phyloP scores from a whole-genome alignment of 257 asterid species.

The Schizonepeta tenuifolia region DNA sequence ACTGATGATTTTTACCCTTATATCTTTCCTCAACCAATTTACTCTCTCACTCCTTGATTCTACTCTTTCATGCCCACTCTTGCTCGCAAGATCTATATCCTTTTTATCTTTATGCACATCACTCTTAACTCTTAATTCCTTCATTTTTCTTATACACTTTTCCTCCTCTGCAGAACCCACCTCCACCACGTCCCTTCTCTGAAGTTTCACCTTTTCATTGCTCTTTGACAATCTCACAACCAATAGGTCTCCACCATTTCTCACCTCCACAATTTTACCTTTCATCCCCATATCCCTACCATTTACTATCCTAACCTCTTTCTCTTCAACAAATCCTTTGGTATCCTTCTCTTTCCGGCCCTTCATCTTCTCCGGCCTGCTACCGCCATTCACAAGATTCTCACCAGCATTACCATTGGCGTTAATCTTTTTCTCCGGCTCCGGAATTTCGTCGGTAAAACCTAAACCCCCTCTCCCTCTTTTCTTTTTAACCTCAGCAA shows the following conservation, averaged over 20 bases:
- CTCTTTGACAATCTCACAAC: slow-evolving; percentile 52
- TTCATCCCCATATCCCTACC: slow-evolving; percentile 73
- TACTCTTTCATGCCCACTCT: slow-evolving; percentile 35
- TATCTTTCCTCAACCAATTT: slow-evolving; percentile 76
- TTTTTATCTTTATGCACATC: slow-evolving; percentile 26
- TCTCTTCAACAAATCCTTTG: slow-evolving; percentile 47
- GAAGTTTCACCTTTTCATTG: slow-evolving; percentile 56
- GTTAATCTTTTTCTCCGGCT: slow-evolving; percentile 27
- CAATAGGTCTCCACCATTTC: slow-evolving; percentile 48
- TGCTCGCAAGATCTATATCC: slow-evolving; percentile 29
- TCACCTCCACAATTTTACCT: slow-evolving; percentile 64
- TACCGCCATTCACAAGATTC: slow-evolving; percentile 23
- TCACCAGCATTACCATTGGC: slow-evolving; percentile 36
- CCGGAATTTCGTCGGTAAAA: slow-evolving; percentile 44
- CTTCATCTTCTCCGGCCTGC: slow-evolving; percentile 26
- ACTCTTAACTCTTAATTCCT: slow-evolving; percentile 22
- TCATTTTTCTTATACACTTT: slow-evolving; percentile 62
- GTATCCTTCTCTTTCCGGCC: slow-evolving; percentile 32
- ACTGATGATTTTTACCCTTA: slow-evolving; percentile 76
- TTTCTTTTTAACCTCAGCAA: slow-evolving; percentile 54
- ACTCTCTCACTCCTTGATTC: slow-evolving; percentile 35
- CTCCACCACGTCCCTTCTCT: slow-evolving; percentile 56
- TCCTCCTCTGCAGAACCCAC: slow-evolving; percentile 75
- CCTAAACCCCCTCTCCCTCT: slow-evolving; percentile 86
- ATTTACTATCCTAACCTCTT: slow-evolving; percentile 64